Percentiles rank a stretch among this genome's conserved stretches.
phyloP scores from a whole-genome alignment of 164 flowering plant genomes.

The Sextonia rubra region DNA sequence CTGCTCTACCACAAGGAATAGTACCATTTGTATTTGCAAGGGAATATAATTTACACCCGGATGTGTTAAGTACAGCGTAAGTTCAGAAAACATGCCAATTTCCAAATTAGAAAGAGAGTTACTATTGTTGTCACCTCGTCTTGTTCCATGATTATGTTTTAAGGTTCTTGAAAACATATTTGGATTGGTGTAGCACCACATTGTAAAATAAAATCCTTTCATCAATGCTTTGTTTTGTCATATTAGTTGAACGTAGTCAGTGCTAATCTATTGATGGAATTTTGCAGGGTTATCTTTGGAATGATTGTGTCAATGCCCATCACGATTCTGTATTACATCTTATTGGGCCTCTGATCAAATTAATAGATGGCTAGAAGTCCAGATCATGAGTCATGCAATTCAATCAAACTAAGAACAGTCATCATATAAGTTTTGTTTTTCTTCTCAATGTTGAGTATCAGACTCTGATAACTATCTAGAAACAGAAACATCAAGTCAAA shows the following conservation, averaged over 20 bases:
- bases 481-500: background rate
- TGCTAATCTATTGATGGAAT: no score
- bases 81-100: conserved; percentile 1
- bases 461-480: background rate
- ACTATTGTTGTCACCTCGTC: background rate
- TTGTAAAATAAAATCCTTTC: background rate
- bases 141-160: background rate
- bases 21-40: conserved; percentile 46
- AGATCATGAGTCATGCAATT: background rate
- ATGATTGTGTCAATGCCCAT: conserved; percentile 24
- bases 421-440: background rate
- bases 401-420: background rate
- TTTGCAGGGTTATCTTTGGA: conserved; percentile 25
- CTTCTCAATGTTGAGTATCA: background rate
- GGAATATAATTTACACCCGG: conserved; percentile 41
- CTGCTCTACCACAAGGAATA: conserved; percentile 43
- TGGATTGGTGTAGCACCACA: background rate
- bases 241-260: background rate
- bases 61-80: conserved; percentile 41
- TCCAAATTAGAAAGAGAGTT: background rate
- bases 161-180: background rate
- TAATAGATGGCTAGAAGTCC: background rate
- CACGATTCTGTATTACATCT: conserved; percentile 18
- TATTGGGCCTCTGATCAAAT: conserved; percentile 17
- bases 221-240: background rate